Evolutionary conservation across 2,329 filamentous ascomycete species (phyloP).

Genomic region (Leptographium wingfieldii): DNA sequence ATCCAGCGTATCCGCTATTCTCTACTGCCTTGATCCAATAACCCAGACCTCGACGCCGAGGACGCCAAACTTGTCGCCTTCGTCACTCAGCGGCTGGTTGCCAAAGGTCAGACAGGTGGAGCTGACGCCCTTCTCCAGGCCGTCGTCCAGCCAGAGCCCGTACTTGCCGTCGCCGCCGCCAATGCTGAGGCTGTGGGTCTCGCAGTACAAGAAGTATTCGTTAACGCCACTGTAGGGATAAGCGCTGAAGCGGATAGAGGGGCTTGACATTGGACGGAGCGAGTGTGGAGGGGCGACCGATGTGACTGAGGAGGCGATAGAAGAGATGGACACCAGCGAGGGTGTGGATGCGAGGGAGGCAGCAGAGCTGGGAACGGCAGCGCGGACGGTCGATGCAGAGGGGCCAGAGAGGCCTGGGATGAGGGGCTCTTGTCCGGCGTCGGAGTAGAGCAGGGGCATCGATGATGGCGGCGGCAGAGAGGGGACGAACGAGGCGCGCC

Average conservation of each 20-base stretch:
- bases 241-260: slow-evolving; percentile 85
- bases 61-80: slow-evolving; percentile 83
- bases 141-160: slow-evolving; percentile 85
- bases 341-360: background rate
- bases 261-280: slow-evolving; percentile 40
- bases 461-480: slow-evolving; percentile 49
- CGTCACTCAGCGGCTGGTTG: slow-evolving; percentile 86
- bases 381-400: slow-evolving; percentile 5
- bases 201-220: slow-evolving; percentile 93
- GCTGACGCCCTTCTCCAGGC: slow-evolving; percentile 72
- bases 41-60: slow-evolving; percentile 91
- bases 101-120: slow-evolving; percentile 81
- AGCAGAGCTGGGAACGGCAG: slow-evolving; percentile 12
- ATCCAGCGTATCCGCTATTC: background rate
- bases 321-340: background rate
- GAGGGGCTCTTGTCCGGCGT: slow-evolving; percentile 4
- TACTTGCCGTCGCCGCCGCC: slow-evolving; percentile 84
- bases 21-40: slow-evolving; percentile 41
- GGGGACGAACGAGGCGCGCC: slow-evolving; percentile 59
- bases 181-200: slow-evolving; percentile 70
- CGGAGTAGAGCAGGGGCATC: slow-evolving; percentile 20
- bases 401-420: slow-evolving; percentile 8
- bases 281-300: slow-evolving; percentile 9
- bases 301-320: background rate
- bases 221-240: slow-evolving; percentile 95